A percentile compares a stretch with the other conserved stretches of the same genome.
These are phyloP conservation scores for Penicillium oxalicum DNA, from an alignment of 2,329 filamentous ascomycete genomes.

Conservation along the genomic window DNA sequence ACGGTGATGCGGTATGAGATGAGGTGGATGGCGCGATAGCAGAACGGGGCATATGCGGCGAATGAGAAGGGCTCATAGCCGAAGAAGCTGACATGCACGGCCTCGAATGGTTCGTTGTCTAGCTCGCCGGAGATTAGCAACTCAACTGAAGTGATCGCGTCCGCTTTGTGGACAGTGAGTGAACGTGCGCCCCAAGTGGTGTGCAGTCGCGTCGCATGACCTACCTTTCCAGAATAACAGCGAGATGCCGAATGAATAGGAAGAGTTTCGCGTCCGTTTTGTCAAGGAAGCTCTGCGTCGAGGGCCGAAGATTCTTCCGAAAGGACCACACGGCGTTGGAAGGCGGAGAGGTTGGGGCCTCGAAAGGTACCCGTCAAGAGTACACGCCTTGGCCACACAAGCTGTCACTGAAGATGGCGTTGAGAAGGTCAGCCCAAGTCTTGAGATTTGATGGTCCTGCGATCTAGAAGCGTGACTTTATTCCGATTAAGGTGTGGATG, in stretches of 20 bases:
- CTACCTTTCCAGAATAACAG: constrained; percentile 33
- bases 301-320: constrained; percentile 20
- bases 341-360: constrained; percentile 9
- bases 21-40: constrained; percentile 40
- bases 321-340: constrained; percentile 2
- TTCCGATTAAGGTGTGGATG: constrained; percentile 11
- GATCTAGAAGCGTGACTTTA: constrained; percentile 12
- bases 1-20: constrained; percentile 24
- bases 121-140: constrained; percentile 18
- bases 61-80: constrained; percentile 43
- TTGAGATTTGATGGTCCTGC: constrained; percentile 10
- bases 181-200: constrained; percentile 50
- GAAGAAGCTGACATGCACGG: constrained; percentile 30
- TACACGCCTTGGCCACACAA: too few species aligned
- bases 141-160: constrained; percentile 30
- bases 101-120: constrained; percentile 28
- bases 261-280: too few species aligned
- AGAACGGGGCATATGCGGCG: constrained; percentile 38
- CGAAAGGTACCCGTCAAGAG: too few species aligned
- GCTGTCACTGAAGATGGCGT: constrained; percentile 10
- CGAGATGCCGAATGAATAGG: too few species aligned
- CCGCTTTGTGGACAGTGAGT: constrained; percentile 21
- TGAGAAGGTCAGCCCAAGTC: constrained; percentile 7
- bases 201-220: constrained; percentile 61
- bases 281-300: constrained; percentile 14